Evolutionary conservation across 2,329 filamentous ascomycete species (phyloP), one percentile per base, ranked within the genome.

Genomic region (Aulographum hederae): DNA sequence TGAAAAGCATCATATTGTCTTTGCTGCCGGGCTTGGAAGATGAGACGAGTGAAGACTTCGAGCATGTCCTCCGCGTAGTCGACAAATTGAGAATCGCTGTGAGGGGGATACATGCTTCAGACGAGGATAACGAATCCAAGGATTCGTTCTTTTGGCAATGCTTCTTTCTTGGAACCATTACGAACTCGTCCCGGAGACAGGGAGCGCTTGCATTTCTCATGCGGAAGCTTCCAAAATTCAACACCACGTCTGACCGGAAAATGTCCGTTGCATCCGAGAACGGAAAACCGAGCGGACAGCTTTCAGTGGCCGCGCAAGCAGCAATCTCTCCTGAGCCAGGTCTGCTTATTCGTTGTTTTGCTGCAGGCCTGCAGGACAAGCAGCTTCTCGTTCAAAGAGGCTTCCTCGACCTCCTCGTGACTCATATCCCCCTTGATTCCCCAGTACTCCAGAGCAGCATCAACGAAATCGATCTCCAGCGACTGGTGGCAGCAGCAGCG

Each of bases 111-210:
- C 54, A 56, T 17, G 63, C 65, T 37, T 28, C 65, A 30, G 37
- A 40, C 10, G 47, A 53, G 18, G 38, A 37, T 12, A 50, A 43
- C 19, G 42, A 42, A 15, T 38, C 65, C 6, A 73, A 73, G 6
- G 80, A 85, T 41, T 79, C 80, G 40, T 94, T 89, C 52, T 98
- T 95, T 51, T 98, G 89, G 89, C 89, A 98, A 56, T 94, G 84
- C 50, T 78, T 98, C 47, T 95, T 98, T 46, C 60, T 98, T 13
- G 82, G 86, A 6, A 78, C 81, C 13, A 89, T 98, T 37, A 94
- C 89, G 1, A 86, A 85, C 45, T 69, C 81, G 26, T 84, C 75
- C 37, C 69, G 86, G 37, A 73, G 89, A 34, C 73, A 80, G 39
- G 89, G 89, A 17, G 84, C 84, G 25, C 61, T 98, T 36, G 84